Conservation (phyloP, 768 basidiomycete genomes). For the Boletus subcaerulescens region DNA sequence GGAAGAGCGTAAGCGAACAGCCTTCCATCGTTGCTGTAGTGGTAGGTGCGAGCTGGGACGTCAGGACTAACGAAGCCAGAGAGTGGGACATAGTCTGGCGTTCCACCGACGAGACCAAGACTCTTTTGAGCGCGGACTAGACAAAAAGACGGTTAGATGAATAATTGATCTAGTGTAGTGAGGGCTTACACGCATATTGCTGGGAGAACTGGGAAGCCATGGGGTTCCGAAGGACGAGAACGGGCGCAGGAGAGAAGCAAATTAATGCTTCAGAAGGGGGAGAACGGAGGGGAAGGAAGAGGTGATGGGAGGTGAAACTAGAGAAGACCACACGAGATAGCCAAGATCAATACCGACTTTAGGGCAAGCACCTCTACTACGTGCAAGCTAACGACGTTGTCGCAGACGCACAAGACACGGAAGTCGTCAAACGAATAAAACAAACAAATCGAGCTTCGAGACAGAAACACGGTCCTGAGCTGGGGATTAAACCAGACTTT, state of each 20-base stretch:
- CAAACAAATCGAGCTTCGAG: no score
- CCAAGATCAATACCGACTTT: conserved; percentile 2
- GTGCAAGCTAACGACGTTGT: no score
- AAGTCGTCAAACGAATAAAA: no score
- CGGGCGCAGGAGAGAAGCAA: conserved; percentile 59
- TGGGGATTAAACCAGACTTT: no score
- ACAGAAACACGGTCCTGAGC: no score
- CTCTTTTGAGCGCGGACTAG: conserved; percentile 93
- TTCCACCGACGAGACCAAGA: conserved; percentile 79
- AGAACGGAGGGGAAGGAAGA: conserved; percentile 11
- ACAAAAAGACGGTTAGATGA: conserved; percentile 17
- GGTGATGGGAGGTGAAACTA: conserved; percentile 27
- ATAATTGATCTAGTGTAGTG: conserved; percentile 6
- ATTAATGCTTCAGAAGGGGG: conserved; percentile 66
- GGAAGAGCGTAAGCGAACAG: conserved; percentile 84
- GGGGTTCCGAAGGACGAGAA: conserved; percentile 31
- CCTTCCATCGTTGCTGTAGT: conserved; percentile 85
- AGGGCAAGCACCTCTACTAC: conserved; percentile 5
- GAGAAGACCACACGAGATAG: neutral
- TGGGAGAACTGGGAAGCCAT: conserved; percentile 77
- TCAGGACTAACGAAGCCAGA: conserved; percentile 66
- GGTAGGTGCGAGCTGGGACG: conserved; percentile 67
- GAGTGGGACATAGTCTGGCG: conserved; percentile 69
- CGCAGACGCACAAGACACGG: no score
- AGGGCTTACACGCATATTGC: conserved; percentile 81